A percentile compares a stretch with the other conserved stretches of the same genome.
Evolutionary conservation across 1,284 basidiomycete genomes (phyloP).

Genomic region (Lentinula novae-zelandiae): DNA sequence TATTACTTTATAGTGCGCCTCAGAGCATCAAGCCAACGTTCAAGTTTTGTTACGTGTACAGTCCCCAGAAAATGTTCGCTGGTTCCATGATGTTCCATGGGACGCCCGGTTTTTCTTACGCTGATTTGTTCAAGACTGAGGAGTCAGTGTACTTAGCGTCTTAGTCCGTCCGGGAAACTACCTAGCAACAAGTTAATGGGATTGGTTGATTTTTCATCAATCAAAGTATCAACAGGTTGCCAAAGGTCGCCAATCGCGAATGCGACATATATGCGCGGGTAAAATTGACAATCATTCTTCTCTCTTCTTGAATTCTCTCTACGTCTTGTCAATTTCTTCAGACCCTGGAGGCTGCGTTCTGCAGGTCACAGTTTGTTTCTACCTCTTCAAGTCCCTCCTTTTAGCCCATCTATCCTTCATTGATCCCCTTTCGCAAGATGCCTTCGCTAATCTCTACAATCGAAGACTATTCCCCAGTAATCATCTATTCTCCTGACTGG

Average conservation of each 20-base stretch:
- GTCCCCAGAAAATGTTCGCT: no score
- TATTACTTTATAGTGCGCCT: no score
- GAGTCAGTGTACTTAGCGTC: no score
- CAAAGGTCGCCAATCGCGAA: neutral
- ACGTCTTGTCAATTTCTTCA: neutral
- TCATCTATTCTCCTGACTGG: slow-evolving; percentile 33
- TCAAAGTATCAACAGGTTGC: neutral
- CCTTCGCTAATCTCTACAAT: slow-evolving; percentile 33
- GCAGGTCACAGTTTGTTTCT: slow-evolving; percentile 1
- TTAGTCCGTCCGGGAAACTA: no score
- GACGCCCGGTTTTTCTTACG: no score
- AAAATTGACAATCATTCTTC: neutral
- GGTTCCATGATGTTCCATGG: no score
- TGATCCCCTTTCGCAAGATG: slow-evolving; percentile 22
- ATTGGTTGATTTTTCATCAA: neutral
- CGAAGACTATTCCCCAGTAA: slow-evolving; percentile 37
- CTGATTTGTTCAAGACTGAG: no score
- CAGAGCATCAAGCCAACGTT: no score
- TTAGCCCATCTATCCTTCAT: neutral
- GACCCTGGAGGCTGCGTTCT: slow-evolving; percentile 9
- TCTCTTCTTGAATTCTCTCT: neutral
- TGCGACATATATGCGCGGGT: neutral
- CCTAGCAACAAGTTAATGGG: no score
- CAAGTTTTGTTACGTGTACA: no score
- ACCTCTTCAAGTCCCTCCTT: neutral